Base-by-base conservation (phyloP, 2,329 filamentous ascomycete genomes). In the Pseudogymnoascus sp. region DNA sequence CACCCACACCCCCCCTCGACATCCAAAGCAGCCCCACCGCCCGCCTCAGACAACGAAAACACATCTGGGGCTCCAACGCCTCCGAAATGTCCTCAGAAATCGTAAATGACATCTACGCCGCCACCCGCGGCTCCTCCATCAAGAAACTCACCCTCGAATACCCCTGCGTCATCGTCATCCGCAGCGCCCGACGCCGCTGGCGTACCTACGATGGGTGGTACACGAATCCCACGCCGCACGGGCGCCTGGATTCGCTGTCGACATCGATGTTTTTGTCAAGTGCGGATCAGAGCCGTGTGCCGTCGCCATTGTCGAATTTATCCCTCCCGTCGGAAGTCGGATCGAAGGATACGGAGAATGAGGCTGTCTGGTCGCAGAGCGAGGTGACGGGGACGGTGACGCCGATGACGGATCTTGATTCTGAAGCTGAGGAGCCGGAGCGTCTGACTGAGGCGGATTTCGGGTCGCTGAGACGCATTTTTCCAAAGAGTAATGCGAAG, bases 401-500 rank as follows among this genome's bases (percentile, higher is more conserved):
- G 9, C 39, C 39, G 18, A n/a, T 42, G 21, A 42, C 39, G 39
- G 39, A 42, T 42, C 10, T 25, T 13, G 39, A 42, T 5, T 25
- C 39, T 13, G 39, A 42, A 18, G 39, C 4, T 1, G 39, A 9
- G 39, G 39, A 18, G 18, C 15, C 15, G 15, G 39, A 21, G 39
- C 9, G 18, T 9, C 25, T 42, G 39, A 15, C 39, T 1, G 39
- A 42, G 10, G 18, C 39, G 18, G 39, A 42, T 42, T 42, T 42
- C 4, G 39, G 39, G 18, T 15, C 18, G 39, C 18, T 42, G 39
- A 42, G 39, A 25, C 18, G 65, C 5, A 70, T 71, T 31, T 72
- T 72, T 39, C 69, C 69, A 1, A 36, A 60, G n/a, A 64, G 66
- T 4, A 63, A 64, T 3, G 45, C 63, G 21, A 62, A 64, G 40